Percentiles rank a stretch among this genome's conserved stretches.
phyloP scores from a whole-genome alignment of 2,329 filamentous ascomycete genomes.

The Penicillium paneum region DNA sequence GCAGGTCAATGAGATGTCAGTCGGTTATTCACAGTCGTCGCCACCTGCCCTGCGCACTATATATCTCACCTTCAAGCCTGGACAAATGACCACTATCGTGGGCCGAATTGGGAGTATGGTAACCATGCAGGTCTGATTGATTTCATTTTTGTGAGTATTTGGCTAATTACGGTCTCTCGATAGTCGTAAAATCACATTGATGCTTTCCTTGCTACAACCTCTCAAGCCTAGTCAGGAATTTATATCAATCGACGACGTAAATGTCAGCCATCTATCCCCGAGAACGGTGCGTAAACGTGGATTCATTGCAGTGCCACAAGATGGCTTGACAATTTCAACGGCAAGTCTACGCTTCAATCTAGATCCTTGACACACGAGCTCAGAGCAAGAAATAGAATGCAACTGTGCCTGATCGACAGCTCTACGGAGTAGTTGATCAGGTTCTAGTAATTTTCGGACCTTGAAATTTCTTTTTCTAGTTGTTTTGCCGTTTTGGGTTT shows the following conservation, averaged over 20 bases:
- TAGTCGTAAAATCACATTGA: neutral
- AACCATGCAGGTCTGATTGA: neutral
- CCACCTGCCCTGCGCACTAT: neutral
- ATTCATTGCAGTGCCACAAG: conserved; percentile 11
- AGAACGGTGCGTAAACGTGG: conserved; percentile 2
- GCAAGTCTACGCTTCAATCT: conserved; percentile 7
- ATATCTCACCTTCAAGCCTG: neutral
- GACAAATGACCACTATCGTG: neutral
- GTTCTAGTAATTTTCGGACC: too few species aligned
- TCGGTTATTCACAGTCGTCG: neutral
- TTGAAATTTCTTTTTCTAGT: too few species aligned
- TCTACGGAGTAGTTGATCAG: too few species aligned
- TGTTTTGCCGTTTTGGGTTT: too few species aligned
- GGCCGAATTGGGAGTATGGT: conserved; percentile 6
- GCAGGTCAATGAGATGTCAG: neutral
- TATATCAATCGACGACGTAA: neutral
- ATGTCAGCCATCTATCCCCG: neutral
- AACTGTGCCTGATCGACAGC: too few species aligned
- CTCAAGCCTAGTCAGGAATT: neutral
- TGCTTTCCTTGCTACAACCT: conserved; percentile 1
- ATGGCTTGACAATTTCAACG: conserved; percentile 3
- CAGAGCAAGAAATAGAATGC: neutral
- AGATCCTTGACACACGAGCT: conserved; percentile 3
- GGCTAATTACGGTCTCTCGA: neutral
- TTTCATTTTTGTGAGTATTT: too few species aligned